Evolutionary conservation across 2,329 filamentous ascomycete genomes (phyloP).

Genomic region (Ophiosphaerella korrae): DNA sequence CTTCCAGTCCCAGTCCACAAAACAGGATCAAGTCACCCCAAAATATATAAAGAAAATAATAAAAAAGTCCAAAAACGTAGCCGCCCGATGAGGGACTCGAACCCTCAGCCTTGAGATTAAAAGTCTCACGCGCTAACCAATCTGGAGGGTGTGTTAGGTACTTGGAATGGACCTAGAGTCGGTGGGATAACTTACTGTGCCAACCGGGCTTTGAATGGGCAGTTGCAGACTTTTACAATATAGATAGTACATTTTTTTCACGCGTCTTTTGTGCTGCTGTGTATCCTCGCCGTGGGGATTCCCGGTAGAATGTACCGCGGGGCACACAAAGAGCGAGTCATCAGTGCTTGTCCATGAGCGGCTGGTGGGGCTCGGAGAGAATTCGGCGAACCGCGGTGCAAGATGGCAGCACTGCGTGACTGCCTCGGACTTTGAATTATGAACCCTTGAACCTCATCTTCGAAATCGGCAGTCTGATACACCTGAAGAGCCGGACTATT

Average conservation of each 20-base stretch:
- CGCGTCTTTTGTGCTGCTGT: too few species aligned
- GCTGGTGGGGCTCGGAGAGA: neutral
- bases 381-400: neutral
- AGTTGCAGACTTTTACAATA: neutral
- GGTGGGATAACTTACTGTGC: constrained; percentile 4
- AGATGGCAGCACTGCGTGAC: neutral
- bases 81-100: constrained; percentile 27
- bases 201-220: constrained; percentile 1
- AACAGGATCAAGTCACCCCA: too few species aligned
- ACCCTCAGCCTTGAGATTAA: constrained; percentile 28
- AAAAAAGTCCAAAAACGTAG: constrained; percentile 1
- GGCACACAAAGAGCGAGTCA: neutral
- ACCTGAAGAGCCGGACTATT: too few species aligned
- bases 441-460: too few species aligned
- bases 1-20: too few species aligned
- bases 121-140: constrained; percentile 25
- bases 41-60: neutral
- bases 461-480: too few species aligned
- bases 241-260: neutral
- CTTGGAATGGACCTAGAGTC: neutral
- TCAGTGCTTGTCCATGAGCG: neutral
- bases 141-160: neutral
- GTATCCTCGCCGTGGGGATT: too few species aligned
- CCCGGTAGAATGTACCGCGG: neutral
- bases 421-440: too few species aligned